These are phyloP conservation scores for Kodamaea sp. DNA, from an alignment of 1,139 yeast genomes.

Conservation along the genomic window DNA sequence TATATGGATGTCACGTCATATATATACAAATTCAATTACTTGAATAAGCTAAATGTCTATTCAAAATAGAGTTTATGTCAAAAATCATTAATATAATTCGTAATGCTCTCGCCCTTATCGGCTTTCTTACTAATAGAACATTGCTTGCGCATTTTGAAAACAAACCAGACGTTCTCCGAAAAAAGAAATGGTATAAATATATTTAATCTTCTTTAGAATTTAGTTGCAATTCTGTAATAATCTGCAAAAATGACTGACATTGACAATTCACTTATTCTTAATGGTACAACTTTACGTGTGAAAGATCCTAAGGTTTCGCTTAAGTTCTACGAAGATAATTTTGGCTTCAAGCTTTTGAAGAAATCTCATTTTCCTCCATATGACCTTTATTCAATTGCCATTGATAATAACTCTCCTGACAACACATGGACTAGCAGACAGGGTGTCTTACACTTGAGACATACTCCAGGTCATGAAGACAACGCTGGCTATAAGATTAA, in stretches of 20 bases:
- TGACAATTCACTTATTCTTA: conserved; percentile 45
- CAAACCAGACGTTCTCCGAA: too few species aligned
- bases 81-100: too few species aligned
- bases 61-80: too few species aligned
- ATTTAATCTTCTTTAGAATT: too few species aligned
- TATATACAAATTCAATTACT: too few species aligned
- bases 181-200: too few species aligned
- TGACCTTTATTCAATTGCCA: conserved; percentile 59
- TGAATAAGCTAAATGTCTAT: too few species aligned
- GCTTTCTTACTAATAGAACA: too few species aligned
- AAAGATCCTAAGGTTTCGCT: conserved; percentile 75
- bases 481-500: conserved; percentile 57
- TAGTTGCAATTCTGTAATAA: too few species aligned
- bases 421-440: conserved; percentile 56
- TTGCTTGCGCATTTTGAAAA: too few species aligned
- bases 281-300: conserved; percentile 76
- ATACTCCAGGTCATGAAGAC: conserved; percentile 69
- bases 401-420: conserved; percentile 45
- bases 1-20: too few species aligned
- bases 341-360: conserved; percentile 66
- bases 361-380: conserved; percentile 55
- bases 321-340: conserved; percentile 67
- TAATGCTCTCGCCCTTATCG: too few species aligned
- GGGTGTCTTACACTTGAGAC: conserved; percentile 83
- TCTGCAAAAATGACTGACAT: conserved; percentile 26